Conservation (phyloP, 1,139 yeast genomes). For the Saccharomyces hybrid region DNA sequence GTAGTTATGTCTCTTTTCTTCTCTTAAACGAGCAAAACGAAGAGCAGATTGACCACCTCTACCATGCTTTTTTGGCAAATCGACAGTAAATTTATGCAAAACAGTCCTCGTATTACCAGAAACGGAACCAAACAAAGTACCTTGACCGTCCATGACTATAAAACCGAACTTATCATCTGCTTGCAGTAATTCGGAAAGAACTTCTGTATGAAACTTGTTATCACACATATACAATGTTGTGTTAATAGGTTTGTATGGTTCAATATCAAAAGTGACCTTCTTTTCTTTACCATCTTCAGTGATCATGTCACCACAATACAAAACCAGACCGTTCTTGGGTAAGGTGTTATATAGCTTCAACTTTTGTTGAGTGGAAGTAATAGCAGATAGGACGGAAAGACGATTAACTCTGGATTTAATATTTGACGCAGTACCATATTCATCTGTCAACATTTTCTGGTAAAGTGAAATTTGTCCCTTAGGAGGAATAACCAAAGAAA, state of each 20-base stretch:
- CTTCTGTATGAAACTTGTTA: conserved; percentile 97
- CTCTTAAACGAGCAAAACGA: conserved; percentile 98
- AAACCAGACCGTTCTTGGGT: conserved; percentile 89
- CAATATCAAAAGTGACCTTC: conserved; percentile 89
- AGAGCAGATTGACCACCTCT: conserved; percentile 99
- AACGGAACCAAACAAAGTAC: conserved; percentile 91
- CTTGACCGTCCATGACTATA: conserved; percentile 99
- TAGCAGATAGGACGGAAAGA: conserved; percentile 88
- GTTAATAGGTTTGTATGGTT: conserved; percentile 97
- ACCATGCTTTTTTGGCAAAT: conserved; percentile 98
- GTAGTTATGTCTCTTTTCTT: conserved; percentile 97
- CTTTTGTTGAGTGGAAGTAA: conserved; percentile 95
- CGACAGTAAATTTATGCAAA: conserved; percentile 92
- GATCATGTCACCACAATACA: conserved; percentile 96
- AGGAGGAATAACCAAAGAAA: conserved; percentile 91
- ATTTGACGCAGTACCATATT: conserved; percentile 97
- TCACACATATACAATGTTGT: conserved; percentile 94
- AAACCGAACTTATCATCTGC: conserved; percentile 95
- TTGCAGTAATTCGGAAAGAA: conserved; percentile 85
- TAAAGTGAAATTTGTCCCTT: conserved; percentile 83
- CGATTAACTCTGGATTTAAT: conserved; percentile 96
- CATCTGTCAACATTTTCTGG: conserved; percentile 93
- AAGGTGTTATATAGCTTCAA: conserved; percentile 81
- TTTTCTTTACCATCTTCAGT: conserved; percentile 97
- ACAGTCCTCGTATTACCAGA: conserved; percentile 96